Percentiles rank a stretch among this genome's conserved stretches.
phyloP scores from a whole-genome alignment of 352 stramenopile species.

The Globisporangium splendens region DNA sequence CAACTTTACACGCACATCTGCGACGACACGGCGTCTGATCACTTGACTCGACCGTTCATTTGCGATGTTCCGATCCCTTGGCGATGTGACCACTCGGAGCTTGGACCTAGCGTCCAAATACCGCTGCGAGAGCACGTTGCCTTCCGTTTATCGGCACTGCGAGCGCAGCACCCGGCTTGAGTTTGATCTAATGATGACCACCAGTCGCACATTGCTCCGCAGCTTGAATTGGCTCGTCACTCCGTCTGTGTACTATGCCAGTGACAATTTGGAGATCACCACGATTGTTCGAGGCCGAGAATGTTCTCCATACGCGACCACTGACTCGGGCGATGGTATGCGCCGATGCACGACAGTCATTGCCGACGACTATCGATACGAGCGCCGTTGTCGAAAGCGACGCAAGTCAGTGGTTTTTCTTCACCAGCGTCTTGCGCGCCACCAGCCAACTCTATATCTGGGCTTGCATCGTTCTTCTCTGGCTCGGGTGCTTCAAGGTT shows the following conservation, averaged over 20 bases:
- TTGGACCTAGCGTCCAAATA: constrained; percentile 12
- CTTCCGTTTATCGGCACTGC: constrained; percentile 17
- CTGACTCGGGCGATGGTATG: neutral
- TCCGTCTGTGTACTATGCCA: constrained; percentile 1
- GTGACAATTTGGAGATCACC: constrained; percentile 21
- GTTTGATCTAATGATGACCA: constrained; percentile 19
- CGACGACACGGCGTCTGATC: neutral
- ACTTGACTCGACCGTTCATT: neutral
- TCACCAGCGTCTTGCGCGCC: constrained; percentile 25
- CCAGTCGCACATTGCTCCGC: constrained; percentile 11
- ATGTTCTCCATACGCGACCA: constrained; percentile 4
- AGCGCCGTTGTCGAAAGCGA: constrained; percentile 36
- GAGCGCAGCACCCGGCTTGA: constrained; percentile 21
- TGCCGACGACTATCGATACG: constrained; percentile 56
- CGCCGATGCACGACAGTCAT: constrained; percentile 9
- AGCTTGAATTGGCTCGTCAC: constrained; percentile 14
- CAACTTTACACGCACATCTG: constrained; percentile 17
- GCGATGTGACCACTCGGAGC: constrained; percentile 19
- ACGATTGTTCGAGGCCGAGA: constrained; percentile 22
- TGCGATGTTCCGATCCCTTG: constrained; percentile 12
- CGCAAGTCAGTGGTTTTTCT: constrained; percentile 24
- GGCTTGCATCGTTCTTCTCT: constrained; percentile 28
- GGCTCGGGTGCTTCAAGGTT: constrained; percentile 16
- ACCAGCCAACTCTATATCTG: constrained; percentile 38
- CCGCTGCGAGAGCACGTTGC: constrained; percentile 24